These are phyloP conservation scores for Backusella tarrabulga DNA, from an alignment of 192 early-diverging fungal genomes.

Conservation along the genomic window DNA sequence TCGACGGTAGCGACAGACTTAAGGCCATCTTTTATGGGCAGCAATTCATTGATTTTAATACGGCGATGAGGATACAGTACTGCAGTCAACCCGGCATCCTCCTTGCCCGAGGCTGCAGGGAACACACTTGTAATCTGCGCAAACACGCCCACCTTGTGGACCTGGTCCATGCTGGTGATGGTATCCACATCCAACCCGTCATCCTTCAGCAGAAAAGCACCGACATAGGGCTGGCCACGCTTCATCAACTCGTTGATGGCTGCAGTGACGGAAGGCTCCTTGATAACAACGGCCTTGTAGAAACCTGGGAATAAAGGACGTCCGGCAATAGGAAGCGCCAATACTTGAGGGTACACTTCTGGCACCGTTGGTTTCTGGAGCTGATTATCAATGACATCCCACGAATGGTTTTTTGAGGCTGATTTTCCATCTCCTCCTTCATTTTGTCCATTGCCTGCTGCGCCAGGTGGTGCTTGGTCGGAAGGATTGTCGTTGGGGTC, in stretches of 20 bases:
- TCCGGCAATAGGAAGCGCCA: slow-evolving; percentile 90
- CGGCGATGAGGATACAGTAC: slow-evolving; percentile 95
- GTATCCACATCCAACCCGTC: slow-evolving; percentile 86
- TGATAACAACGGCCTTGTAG: slow-evolving; percentile 97
- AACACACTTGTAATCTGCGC: slow-evolving; percentile 96
- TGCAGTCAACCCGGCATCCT: slow-evolving; percentile 84
- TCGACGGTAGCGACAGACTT: slow-evolving; percentile 15
- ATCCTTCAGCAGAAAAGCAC: slow-evolving; percentile 91
- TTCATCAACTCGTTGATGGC: slow-evolving; percentile 91
- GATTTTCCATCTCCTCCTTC: slow-evolving; percentile 29
- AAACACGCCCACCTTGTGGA: slow-evolving; percentile 93
- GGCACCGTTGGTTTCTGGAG: slow-evolving; percentile 81
- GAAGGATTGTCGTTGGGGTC: slow-evolving; percentile 29
- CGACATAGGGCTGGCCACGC: slow-evolving; percentile 94
- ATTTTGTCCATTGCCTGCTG: background rate
- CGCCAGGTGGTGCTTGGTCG: slow-evolving; percentile 19
- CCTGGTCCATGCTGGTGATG: slow-evolving; percentile 71
- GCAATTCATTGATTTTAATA: slow-evolving; percentile 73
- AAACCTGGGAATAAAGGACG: slow-evolving; percentile 96
- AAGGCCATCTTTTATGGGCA: slow-evolving; percentile 40
- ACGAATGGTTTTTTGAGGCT: slow-evolving; percentile 23
- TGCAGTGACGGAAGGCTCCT: slow-evolving; percentile 88
- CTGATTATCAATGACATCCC: slow-evolving; percentile 60
- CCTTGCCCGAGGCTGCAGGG: slow-evolving; percentile 59
- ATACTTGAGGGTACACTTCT: slow-evolving; percentile 89